Conservation (phyloP, 202 grass and related monocot genomes). For the Dendrocalamus latiflorus region DNA sequence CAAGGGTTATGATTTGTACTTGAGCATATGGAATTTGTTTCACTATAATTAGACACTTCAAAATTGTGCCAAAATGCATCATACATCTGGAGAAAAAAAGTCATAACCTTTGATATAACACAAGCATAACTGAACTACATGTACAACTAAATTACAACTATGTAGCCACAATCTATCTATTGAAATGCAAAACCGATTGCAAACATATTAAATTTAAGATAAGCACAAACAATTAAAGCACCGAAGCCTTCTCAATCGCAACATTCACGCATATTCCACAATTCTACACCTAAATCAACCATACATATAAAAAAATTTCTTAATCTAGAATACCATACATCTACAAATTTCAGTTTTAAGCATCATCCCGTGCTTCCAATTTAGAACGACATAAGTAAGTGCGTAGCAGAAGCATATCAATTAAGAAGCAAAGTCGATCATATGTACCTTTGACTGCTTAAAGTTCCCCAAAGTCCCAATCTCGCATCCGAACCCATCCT, state of each 20-base stretch:
- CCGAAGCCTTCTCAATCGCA: background rate
- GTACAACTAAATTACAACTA: background rate
- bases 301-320: background rate
- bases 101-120: background rate
- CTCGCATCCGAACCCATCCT: constrained; percentile 46
- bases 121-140: background rate
- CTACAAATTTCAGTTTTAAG: background rate
- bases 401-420: background rate
- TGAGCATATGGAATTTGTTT: background rate
- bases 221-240: background rate
- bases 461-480: constrained; percentile 39
- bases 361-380: background rate
- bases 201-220: background rate
- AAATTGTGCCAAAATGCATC: background rate
- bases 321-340: background rate
- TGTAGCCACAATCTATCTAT: background rate
- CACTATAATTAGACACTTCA: background rate
- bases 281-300: background rate
- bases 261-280: background rate
- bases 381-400: background rate
- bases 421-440: background rate
- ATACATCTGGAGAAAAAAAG: background rate
- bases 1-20: constrained; percentile 15
- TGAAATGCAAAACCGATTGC: background rate
- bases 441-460: constrained; percentile 48